Evolutionary conservation across 176 grass and related monocot species (phyloP).

Genomic region (Ensete ventricosum): DNA sequence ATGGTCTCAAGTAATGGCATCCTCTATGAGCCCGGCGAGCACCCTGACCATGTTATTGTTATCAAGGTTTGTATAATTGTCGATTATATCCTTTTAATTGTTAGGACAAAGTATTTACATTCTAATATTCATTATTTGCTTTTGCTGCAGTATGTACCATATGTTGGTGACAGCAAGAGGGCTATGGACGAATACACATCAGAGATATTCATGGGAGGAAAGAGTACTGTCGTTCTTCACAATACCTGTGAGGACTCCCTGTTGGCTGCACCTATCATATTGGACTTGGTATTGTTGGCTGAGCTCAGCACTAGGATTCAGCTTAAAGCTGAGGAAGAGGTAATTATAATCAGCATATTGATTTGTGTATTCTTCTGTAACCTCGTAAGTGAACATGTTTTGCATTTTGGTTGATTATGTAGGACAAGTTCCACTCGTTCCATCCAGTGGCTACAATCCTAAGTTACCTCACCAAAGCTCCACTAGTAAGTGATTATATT

Average conservation of each 20-base stretch:
- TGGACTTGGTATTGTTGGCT: conserved; percentile 90
- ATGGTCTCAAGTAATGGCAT: conserved; percentile 97
- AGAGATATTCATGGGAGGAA: conserved; percentile 97
- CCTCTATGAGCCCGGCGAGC: conserved; percentile 83
- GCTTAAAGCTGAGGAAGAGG: conserved; percentile 77
- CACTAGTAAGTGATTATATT: conserved; percentile 48
- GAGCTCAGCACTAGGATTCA: conserved; percentile 96
- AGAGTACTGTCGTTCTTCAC: conserved; percentile 85
- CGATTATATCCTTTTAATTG: not conserved
- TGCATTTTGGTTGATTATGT: conserved; percentile 11
- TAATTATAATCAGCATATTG: conserved; percentile 10
- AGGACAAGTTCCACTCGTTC: conserved; percentile 96
- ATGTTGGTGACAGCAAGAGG: conserved; percentile 93
- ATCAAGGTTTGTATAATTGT: conserved; percentile 56
- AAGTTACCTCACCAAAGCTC: conserved; percentile 96
- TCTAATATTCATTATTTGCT: not conserved
- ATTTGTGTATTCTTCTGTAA: not conserved
- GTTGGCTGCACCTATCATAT: conserved; percentile 80
- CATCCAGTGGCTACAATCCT: conserved; percentile 92
- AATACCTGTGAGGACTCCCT: conserved; percentile 98
- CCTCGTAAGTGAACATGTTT: not conserved
- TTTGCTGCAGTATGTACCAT: conserved; percentile 71
- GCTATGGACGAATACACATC: conserved; percentile 99
- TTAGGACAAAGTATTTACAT: conserved; percentile 1
- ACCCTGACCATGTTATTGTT: conserved; percentile 88